phyloP scores from a whole-genome alignment of 2,329 filamentous ascomycete genomes.

The Venturia aucupariae region DNA sequence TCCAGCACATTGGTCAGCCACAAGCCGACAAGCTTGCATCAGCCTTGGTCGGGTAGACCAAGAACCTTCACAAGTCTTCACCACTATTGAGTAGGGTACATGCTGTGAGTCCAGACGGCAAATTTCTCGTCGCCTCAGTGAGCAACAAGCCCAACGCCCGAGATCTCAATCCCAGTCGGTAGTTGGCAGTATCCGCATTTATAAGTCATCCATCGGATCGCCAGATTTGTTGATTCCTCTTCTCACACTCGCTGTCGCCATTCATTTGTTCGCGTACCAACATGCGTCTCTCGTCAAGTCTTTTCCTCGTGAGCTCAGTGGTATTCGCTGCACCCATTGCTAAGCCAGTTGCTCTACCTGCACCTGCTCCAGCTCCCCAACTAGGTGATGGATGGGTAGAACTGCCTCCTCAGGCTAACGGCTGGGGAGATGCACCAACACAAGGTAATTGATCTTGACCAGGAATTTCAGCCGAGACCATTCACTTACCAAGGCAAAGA shows the following conservation, averaged over 20 bases:
- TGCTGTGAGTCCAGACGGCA: background rate
- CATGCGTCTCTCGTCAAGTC: background rate
- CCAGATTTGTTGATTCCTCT: background rate
- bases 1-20: background rate
- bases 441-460: background rate
- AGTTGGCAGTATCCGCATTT: background rate
- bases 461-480: background rate
- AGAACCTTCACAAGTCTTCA: background rate
- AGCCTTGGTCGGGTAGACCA: background rate
- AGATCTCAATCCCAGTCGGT: background rate
- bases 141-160: background rate
- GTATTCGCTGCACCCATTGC: background rate
- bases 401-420: background rate
- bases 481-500: background rate
- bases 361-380: background rate
- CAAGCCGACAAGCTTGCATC: background rate
- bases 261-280: background rate
- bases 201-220: background rate
- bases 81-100: background rate
- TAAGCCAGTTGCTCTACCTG: background rate
- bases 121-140: background rate
- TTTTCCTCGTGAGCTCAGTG: background rate
- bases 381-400: no score
- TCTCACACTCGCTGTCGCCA: background rate
- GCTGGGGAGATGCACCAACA: background rate